A percentile compares a stretch with the other conserved stretches of the same genome.
phyloP scores from a whole-genome alignment of 2,329 filamentous ascomycete species.

The Leptoxyphium fumago region DNA sequence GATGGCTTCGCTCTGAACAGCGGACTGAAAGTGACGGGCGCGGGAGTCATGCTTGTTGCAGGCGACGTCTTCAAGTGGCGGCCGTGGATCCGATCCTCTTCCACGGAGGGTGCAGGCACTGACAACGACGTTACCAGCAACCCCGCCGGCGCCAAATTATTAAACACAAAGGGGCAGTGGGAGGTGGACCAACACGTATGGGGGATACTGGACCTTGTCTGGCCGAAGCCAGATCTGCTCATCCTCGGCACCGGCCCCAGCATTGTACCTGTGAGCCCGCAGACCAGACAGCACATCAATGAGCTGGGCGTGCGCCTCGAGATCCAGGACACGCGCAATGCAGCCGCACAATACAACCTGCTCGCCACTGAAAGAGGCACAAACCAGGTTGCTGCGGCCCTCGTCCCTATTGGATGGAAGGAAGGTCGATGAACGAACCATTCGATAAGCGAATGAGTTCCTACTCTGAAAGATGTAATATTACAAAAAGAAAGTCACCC shows the following conservation, averaged over 20 bases:
- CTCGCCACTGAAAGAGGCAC: constrained; percentile 87
- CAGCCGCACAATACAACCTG: constrained; percentile 86
- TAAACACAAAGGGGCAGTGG: constrained; percentile 69
- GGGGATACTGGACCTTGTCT: constrained; percentile 61
- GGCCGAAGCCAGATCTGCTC: constrained; percentile 86
- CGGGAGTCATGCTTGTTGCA: constrained; percentile 63
- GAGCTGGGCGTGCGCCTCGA: constrained; percentile 74
- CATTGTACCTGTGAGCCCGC: constrained; percentile 62
- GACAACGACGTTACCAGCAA: constrained; percentile 17
- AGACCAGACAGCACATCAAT: constrained; percentile 57
- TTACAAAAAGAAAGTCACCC: no score
- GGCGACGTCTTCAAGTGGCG: constrained; percentile 83
- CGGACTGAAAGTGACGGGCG: constrained; percentile 52
- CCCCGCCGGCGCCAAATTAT: constrained; percentile 31
- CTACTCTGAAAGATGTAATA: no score
- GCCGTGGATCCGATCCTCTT: constrained; percentile 50
- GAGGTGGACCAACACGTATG: constrained; percentile 58
- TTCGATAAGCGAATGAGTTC: background rate
- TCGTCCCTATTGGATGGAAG: constrained; percentile 76
- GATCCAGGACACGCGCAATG: constrained; percentile 82
- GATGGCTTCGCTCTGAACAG: constrained; percentile 82
- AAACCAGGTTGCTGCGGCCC: constrained; percentile 67
- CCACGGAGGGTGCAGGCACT: constrained; percentile 22
- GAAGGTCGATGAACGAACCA: constrained; percentile 29
- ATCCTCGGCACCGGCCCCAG: constrained; percentile 73